A percentile compares a stretch with the other conserved stretches of the same genome.
These are phyloP conservation scores for Ophiocordyceps unilateralis DNA, from an alignment of 2,329 filamentous ascomycete genomes.

Conservation along the genomic window DNA sequence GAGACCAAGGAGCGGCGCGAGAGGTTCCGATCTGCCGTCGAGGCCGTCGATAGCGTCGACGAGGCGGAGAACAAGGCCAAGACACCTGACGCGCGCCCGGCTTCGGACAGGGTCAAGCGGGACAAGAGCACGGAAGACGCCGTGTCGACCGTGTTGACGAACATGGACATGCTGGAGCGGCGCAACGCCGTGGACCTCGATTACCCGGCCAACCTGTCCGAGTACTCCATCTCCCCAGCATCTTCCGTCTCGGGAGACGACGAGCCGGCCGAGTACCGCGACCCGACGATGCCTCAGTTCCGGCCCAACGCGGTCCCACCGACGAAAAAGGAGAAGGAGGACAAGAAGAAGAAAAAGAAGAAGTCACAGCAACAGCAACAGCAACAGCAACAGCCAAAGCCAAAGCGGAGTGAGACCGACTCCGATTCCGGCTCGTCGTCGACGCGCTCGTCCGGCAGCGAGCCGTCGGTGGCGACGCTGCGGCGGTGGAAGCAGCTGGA, in stretches of 20 bases:
- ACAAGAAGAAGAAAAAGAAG: background rate
- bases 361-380: background rate
- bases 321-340: background rate
- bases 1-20: slow-evolving; percentile 45
- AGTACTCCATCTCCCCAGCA: slow-evolving; percentile 1
- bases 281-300: slow-evolving; percentile 54
- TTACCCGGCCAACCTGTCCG: slow-evolving; percentile 7
- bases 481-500: slow-evolving; percentile 39
- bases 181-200: slow-evolving; percentile 17
- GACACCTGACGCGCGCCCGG: background rate
- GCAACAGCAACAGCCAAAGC: background rate
- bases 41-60: slow-evolving; percentile 18
- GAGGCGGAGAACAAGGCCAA: slow-evolving; percentile 7
- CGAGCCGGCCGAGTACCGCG: slow-evolving; percentile 17
- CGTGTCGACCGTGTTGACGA: slow-evolving; percentile 25
- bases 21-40: slow-evolving; percentile 32
- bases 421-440: background rate
- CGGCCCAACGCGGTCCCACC: slow-evolving; percentile 34
- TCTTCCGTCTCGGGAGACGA: slow-evolving; percentile 5
- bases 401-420: background rate
- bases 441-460: slow-evolving; percentile 1
- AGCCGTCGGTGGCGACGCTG: slow-evolving; percentile 17
- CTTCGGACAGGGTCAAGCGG: slow-evolving; percentile 4
- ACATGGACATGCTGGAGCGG: slow-evolving; percentile 15
- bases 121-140: slow-evolving; percentile 18